Conservation (phyloP, 164 flowering plant genomes). For the Dillenia turbinata region DNA sequence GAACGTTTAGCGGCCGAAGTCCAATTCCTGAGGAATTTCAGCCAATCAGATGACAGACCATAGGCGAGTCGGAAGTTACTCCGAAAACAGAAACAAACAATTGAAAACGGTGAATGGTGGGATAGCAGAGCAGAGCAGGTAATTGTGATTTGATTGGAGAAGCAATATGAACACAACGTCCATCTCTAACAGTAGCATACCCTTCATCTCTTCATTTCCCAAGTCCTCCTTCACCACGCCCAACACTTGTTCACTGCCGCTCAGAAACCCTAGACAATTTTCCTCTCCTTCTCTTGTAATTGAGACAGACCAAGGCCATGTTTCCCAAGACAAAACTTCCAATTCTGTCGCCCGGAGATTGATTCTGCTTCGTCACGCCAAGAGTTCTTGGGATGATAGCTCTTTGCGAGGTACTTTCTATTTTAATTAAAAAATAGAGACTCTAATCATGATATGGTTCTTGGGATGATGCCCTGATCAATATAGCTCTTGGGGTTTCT, state of each 20-base stretch:
- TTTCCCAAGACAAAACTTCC: conserved; percentile 10
- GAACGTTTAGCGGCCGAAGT: too few relatives aligned
- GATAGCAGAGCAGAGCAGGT: too few relatives aligned
- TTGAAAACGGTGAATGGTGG: too few relatives aligned
- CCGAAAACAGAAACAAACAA: too few relatives aligned
- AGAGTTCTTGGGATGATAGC: conserved; percentile 58
- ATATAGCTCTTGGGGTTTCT: too few relatives aligned
- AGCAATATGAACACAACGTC: conserved; percentile 13
- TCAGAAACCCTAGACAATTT: conserved; percentile 12
- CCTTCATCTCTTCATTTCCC: background rate
- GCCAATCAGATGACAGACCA: too few relatives aligned
- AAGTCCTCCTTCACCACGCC: conserved; percentile 1
- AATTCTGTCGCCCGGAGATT: conserved; percentile 52
- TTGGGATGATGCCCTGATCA: too few relatives aligned
- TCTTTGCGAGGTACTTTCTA: conserved; percentile 43
- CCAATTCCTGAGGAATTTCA: too few relatives aligned
- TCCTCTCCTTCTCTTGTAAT: conserved; percentile 17
- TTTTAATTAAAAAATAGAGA: background rate
- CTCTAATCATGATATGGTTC: too few relatives aligned
- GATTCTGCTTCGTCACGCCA: conserved; percentile 76
- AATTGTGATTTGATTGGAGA: too few relatives aligned
- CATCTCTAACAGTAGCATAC: conserved; percentile 2
- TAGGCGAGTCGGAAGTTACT: too few relatives aligned
- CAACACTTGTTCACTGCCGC: background rate
- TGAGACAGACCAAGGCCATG: conserved; percentile 18